Conservation (phyloP, 2,329 filamentous ascomycete species). For the Ceratocystis albifundus region DNA sequence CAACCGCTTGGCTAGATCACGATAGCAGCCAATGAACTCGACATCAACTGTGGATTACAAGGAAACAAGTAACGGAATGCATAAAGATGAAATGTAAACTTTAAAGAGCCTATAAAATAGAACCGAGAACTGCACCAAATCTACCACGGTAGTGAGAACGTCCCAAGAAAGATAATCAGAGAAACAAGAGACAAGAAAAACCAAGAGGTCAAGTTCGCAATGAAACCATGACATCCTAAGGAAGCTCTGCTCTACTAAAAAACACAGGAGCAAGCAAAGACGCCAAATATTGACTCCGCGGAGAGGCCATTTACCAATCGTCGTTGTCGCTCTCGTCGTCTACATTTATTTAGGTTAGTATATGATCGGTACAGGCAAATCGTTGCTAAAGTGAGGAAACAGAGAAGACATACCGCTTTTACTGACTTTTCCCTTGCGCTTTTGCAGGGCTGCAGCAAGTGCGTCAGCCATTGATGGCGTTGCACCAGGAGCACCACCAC, state of each 20-base stretch:
- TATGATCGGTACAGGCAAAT: background rate
- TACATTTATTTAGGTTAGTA: constrained; percentile 29
- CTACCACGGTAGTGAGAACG: background rate
- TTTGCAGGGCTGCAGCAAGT: constrained; percentile 62
- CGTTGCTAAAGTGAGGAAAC: constrained; percentile 15
- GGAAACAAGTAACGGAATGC: background rate
- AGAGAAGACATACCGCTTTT: constrained; percentile 66
- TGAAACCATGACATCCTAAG: background rate
- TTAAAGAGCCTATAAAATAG: constrained; percentile 4
- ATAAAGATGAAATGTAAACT: background rate
- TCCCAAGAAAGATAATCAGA: background rate
- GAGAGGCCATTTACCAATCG: constrained; percentile 45
- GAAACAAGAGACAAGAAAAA: constrained; percentile 4
- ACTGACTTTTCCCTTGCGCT: constrained; percentile 87
- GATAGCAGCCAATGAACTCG: background rate
- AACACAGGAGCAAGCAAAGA: background rate
- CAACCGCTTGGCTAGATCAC: no score
- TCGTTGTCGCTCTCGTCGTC: constrained; percentile 70
- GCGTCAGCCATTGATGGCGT: constrained; percentile 69
- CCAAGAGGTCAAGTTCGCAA: background rate
- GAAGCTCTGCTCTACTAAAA: background rate
- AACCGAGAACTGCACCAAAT: background rate
- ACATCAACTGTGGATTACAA: background rate
- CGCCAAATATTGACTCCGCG: background rate
- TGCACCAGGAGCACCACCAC: constrained; percentile 41